phyloP scores from a whole-genome alignment of 163 green algal genomes.

The Volvox carteri region DNA sequence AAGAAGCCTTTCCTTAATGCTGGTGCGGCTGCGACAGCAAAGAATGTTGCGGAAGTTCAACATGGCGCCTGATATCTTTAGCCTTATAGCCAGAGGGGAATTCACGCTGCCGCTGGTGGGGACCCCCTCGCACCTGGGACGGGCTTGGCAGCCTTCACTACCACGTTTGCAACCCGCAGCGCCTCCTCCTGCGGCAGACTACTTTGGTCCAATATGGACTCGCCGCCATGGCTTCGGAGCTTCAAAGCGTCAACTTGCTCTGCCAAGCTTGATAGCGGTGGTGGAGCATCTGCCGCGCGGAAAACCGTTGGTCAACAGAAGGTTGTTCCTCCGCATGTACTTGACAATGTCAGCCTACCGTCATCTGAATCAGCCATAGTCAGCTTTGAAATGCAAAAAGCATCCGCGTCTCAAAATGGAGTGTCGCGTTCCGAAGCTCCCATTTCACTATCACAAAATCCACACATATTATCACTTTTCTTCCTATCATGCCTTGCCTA shows the following conservation, averaged over 20 bases:
- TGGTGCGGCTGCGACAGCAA: not conserved
- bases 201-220: conserved; percentile 25
- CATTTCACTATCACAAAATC: too few relatives aligned
- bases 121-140: not conserved
- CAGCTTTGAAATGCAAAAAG: too few relatives aligned
- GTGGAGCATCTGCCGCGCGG: conserved; percentile 59
- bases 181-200: conserved; percentile 10
- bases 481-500: too few relatives aligned
- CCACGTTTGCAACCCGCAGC: conserved; percentile 44
- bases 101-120: too few relatives aligned
- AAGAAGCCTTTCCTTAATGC: conserved; percentile 52
- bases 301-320: not conserved
- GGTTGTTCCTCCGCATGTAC: not conserved
- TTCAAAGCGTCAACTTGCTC: conserved; percentile 61
- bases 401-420: too few relatives aligned
- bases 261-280: conserved; percentile 60
- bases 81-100: too few relatives aligned
- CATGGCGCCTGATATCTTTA: too few relatives aligned
- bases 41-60: too few relatives aligned
- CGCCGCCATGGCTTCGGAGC: not conserved
- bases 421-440: too few relatives aligned
- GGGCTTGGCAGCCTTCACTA: not conserved
- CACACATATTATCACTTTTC: too few relatives aligned
- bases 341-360: not conserved
- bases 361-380: conserved; percentile 49